Conservation (phyloP, 768 basidiomycete species). For the Hortiboletus flavorubellus region DNA sequence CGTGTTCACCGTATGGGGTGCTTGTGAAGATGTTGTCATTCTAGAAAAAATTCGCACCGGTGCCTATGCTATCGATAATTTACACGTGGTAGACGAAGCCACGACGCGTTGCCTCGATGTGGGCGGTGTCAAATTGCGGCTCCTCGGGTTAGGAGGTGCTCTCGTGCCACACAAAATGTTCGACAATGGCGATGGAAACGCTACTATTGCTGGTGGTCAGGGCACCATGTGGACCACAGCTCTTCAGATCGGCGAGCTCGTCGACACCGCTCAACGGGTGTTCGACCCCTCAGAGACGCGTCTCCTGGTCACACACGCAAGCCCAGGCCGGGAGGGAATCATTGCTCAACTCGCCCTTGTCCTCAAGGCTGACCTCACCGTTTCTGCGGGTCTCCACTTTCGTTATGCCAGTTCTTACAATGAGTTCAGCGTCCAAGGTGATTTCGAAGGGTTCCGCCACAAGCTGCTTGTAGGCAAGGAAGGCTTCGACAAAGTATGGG, state of each 20-base stretch:
- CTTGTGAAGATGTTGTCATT: constrained; percentile 92
- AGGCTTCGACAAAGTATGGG: constrained; percentile 90
- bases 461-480: constrained; percentile 80
- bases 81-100: constrained; percentile 91
- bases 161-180: constrained; percentile 94
- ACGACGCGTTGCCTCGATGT: constrained; percentile 90
- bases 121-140: constrained; percentile 88
- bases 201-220: constrained; percentile 97
- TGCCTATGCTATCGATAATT: constrained; percentile 81
- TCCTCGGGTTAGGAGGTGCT: constrained; percentile 95
- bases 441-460: constrained; percentile 82
- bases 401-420: constrained; percentile 96
- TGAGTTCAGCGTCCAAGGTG: constrained; percentile 90
- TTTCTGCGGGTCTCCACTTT: constrained; percentile 96
- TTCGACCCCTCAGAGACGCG: constrained; percentile 93
- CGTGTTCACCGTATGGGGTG: constrained; percentile 95
- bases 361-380: constrained; percentile 90
- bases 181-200: constrained; percentile 88
- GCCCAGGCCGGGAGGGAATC: constrained; percentile 90
- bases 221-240: constrained; percentile 99
- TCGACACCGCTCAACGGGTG: constrained; percentile 94
- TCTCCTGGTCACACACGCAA: constrained; percentile 87
- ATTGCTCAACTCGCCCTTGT: constrained; percentile 87
- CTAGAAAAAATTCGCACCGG: constrained; percentile 90
- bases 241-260: constrained; percentile 95